Evolutionary conservation across 108 stramenopile species (phyloP).

Genomic region (Nannochloropsis oceanica): DNA sequence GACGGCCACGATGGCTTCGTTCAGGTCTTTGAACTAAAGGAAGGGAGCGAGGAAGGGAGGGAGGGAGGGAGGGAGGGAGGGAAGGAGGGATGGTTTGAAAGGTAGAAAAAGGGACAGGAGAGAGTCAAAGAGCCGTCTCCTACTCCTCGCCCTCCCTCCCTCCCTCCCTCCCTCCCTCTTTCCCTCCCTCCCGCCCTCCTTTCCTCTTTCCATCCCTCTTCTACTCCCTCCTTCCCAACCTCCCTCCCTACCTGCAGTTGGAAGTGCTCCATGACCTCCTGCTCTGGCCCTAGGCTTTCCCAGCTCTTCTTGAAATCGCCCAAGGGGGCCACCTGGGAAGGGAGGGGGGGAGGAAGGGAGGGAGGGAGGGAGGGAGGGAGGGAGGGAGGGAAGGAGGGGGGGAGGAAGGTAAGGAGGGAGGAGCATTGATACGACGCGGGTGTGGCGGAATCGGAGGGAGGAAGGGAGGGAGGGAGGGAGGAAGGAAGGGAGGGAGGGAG

Average conservation of each 20-base stretch:
- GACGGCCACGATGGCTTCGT: slow-evolving; percentile 61
- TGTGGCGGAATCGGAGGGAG: too few relatives aligned
- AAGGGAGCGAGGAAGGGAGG: not conserved
- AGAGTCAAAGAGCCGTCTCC: not conserved
- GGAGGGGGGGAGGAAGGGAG: not conserved
- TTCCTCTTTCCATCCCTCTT: too few relatives aligned
- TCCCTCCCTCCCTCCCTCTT: not conserved
- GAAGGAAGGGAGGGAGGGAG: slow-evolving; percentile 1
- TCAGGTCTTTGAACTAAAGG: slow-evolving; percentile 58
- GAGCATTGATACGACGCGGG: too few relatives aligned
- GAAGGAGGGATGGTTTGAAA: not conserved
- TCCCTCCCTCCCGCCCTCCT: not conserved
- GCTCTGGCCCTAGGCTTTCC: slow-evolving; percentile 51
- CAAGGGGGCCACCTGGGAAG: not conserved
- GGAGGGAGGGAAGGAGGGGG: not conserved
- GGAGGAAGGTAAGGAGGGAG: not conserved
- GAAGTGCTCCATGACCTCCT: slow-evolving; percentile 71
- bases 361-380: not conserved
- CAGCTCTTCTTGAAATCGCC: slow-evolving; percentile 61
- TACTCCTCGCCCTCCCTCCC: not conserved
- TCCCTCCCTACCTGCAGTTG: slow-evolving; percentile 39
- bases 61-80: not conserved
- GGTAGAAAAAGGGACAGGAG: not conserved
- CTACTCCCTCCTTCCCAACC: too few relatives aligned
- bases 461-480: too few relatives aligned